Percentiles rank a stretch among this genome's conserved stretches.
Conservation (phyloP, 2,329 filamentous ascomycete species). For the Fusarium camptoceras region DNA sequence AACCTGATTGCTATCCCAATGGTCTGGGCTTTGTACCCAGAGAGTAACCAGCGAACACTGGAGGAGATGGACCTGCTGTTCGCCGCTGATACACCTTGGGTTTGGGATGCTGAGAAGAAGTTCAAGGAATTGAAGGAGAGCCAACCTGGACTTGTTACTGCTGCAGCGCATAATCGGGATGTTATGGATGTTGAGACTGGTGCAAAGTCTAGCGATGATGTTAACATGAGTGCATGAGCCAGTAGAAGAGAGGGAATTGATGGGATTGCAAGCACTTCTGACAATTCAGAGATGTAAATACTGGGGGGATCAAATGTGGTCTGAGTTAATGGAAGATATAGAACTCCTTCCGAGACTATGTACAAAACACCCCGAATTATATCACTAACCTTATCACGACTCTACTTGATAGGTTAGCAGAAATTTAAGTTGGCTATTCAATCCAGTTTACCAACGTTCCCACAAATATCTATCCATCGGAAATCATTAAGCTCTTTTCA, state of each 20-base stretch:
- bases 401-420: too few relatives aligned
- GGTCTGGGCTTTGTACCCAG: conserved; percentile 80
- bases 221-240: conserved; percentile 2
- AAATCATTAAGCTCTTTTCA: background rate
- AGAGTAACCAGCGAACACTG: conserved; percentile 78
- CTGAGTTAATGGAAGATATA: too few relatives aligned
- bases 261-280: too few relatives aligned
- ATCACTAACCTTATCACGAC: too few relatives aligned
- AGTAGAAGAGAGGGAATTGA: rapidly evolving
- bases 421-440: too few relatives aligned
- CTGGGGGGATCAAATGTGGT: too few relatives aligned
- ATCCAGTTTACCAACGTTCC: background rate
- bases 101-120: conserved; percentile 76
- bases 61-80: conserved; percentile 83
- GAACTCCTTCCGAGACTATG: too few relatives aligned
- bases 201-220: conserved; percentile 11
- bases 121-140: conserved; percentile 72
- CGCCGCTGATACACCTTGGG: conserved; percentile 73
- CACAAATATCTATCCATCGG: too few relatives aligned
- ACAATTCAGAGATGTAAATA: too few relatives aligned
- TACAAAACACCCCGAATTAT: too few relatives aligned
- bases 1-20: conserved; percentile 75
- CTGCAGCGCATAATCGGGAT: conserved; percentile 1
- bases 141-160: conserved; percentile 59
- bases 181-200: conserved; percentile 24